These are phyloP conservation scores for Solanum aculeatissimum DNA, from an alignment of 305 asterid genomes.

Conservation along the genomic window DNA sequence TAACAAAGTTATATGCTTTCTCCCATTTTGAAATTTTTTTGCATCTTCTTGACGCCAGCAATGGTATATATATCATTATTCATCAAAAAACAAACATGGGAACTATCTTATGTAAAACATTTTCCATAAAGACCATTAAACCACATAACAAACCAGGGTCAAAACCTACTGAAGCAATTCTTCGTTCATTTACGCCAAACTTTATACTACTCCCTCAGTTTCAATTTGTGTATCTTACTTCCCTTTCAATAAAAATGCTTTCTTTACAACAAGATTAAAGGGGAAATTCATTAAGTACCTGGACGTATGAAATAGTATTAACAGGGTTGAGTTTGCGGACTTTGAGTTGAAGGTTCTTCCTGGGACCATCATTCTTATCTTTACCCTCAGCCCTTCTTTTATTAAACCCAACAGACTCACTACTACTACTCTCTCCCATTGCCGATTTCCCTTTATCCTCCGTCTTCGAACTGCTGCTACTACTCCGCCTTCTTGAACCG, in stretches of 20 bases:
- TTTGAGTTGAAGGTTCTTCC: constrained; percentile 55
- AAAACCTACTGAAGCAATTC: background rate
- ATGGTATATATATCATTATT: background rate
- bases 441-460: constrained; percentile 19
- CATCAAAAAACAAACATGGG: background rate
- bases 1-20: background rate
- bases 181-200: background rate
- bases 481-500: constrained; percentile 4
- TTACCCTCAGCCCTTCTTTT: constrained; percentile 78
- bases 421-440: constrained; percentile 29
- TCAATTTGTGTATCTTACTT: background rate
- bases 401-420: constrained; percentile 44
- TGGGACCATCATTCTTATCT: constrained; percentile 42
- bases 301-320: constrained; percentile 66
- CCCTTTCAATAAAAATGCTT: background rate
- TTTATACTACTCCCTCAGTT: background rate
- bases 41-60: background rate
- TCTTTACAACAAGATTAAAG: background rate
- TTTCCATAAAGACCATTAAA: background rate
- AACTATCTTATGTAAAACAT: background rate
- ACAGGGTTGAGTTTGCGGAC: constrained; percentile 64
- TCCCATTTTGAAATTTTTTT: background rate
- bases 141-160: background rate
- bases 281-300: constrained; percentile 23
- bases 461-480: background rate